Conservation (phyloP, 2,329 filamentous ascomycete species). For the Lecanicillium sp. region DNA sequence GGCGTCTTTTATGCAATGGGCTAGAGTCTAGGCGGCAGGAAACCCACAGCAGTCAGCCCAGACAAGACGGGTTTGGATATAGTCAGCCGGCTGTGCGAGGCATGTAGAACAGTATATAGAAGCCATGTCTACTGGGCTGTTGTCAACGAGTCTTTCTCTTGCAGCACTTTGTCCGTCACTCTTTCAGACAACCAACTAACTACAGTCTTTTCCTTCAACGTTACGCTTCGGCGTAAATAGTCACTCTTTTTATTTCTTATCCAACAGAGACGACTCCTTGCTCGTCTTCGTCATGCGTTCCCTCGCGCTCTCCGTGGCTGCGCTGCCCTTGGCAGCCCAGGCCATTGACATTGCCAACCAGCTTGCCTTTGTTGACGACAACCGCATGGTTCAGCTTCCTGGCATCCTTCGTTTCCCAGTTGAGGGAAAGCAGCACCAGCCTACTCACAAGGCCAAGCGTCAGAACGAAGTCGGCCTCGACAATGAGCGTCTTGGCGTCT, state of each 20-base stretch:
- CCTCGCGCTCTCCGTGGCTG: neutral
- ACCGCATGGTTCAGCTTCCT: conserved; percentile 6
- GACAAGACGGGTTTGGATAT: no score
- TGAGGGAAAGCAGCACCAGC: neutral
- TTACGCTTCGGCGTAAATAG: neutral
- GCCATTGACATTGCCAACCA: conserved; percentile 4
- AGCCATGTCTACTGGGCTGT: neutral
- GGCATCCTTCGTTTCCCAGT: conserved; percentile 7
- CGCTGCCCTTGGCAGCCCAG: conserved; percentile 3
- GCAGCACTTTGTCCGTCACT: neutral
- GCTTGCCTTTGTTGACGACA: conserved; percentile 16
- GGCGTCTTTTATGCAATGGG: no score
- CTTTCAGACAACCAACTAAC: conserved; percentile 4
- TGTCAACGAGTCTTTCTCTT: neutral
- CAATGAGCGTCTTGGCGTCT: conserved; percentile 1
- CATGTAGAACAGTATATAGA: conserved; percentile 6
- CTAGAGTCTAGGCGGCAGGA: no score
- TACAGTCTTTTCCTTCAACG: conserved; percentile 3
- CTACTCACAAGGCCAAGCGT: neutral
- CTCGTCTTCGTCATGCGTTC: conserved; percentile 1
- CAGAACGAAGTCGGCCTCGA: conserved; percentile 3
- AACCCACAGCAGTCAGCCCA: no score
- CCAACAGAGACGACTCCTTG: neutral
- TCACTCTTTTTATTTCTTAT: conserved; percentile 3
- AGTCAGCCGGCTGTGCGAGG: no score